Evolutionary conservation across 176 grass and related monocot species (phyloP).

Genomic region (Juncus inflexus): DNA sequence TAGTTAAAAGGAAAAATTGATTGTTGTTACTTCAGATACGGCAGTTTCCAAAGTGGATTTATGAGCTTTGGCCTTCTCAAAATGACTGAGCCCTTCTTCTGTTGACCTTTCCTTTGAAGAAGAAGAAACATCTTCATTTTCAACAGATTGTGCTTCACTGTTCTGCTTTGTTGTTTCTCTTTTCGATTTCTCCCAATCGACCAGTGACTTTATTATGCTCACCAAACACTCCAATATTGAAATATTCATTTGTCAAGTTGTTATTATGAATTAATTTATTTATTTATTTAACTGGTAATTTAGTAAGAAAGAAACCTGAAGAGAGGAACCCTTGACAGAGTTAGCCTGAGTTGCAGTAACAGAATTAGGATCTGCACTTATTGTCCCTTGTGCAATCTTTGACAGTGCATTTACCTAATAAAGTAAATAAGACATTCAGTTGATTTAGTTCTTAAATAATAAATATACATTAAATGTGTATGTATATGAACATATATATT

Average conservation of each 20-base stretch:
- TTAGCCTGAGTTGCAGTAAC: conserved; percentile 57
- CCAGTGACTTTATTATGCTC: conserved; percentile 94
- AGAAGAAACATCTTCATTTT: conserved; percentile 44
- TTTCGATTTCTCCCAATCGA: conserved; percentile 88
- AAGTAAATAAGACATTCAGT: conserved; percentile 25
- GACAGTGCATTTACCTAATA: conserved; percentile 91
- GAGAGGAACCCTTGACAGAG: conserved; percentile 87
- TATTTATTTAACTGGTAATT: not conserved
- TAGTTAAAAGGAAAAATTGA: conserved; percentile 18
- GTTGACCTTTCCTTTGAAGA: conserved; percentile 31
- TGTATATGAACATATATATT: too few relatives aligned
- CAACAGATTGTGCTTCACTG: conserved; percentile 41
- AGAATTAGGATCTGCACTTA: conserved; percentile 64
- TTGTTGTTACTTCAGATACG: conserved; percentile 64
- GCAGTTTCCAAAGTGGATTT: conserved; percentile 96
- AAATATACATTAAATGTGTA: too few relatives aligned
- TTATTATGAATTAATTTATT: conserved; percentile 1
- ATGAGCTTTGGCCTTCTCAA: conserved; percentile 99
- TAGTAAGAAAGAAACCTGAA: conserved; percentile 73
- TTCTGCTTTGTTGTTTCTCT: conserved; percentile 56
- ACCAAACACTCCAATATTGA: conserved; percentile 67
- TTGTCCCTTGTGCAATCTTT: conserved; percentile 78
- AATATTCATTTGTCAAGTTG: too few relatives aligned
- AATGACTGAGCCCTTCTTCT: conserved; percentile 81
- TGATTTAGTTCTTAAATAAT: not conserved